Conservation (phyloP, 78 protist species). For the Emiliania huxleyi region DNA sequence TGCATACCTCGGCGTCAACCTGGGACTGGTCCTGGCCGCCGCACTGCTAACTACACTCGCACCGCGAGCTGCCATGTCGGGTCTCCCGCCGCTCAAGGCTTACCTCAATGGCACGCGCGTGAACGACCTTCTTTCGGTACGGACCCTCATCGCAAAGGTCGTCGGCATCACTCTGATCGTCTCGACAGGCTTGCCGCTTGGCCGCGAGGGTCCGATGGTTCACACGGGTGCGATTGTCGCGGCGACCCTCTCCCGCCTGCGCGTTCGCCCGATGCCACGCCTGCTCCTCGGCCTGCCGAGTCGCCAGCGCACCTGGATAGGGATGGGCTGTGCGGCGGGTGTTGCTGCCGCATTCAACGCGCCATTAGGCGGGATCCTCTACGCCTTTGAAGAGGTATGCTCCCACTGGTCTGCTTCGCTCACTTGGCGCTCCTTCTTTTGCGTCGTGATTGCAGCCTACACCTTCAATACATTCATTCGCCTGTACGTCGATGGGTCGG, state of each 20-base stretch:
- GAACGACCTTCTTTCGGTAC: conserved; percentile 10
- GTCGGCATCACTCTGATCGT: conserved; percentile 69
- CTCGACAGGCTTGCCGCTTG: conserved; percentile 50
- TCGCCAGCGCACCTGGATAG: conserved; percentile 36
- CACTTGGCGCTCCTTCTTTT: conserved; percentile 87
- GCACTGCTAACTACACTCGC: background rate
- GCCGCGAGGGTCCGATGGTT: conserved; percentile 87
- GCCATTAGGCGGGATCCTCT: conserved; percentile 92
- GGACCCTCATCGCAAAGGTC: conserved; percentile 67
- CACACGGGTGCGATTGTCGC: conserved; percentile 80
- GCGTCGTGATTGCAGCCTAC: conserved; percentile 72
- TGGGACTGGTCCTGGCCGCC: background rate
- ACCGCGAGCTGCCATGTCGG: conserved; percentile 26
- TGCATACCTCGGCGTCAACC: background rate
- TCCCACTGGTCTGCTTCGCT: conserved; percentile 73
- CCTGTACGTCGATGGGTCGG: background rate
- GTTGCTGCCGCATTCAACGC: conserved; percentile 93
- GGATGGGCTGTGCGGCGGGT: conserved; percentile 92
- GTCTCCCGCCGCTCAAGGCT: conserved; percentile 81
- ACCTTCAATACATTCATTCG: conserved; percentile 47
- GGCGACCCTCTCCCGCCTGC: background rate
- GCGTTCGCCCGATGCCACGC: background rate
- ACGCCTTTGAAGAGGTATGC: conserved; percentile 82
- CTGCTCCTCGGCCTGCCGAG: background rate
- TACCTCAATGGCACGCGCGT: conserved; percentile 47